Evolutionary conservation across 805 yeast genomes (phyloP).

Genomic region (Candida takata): DNA sequence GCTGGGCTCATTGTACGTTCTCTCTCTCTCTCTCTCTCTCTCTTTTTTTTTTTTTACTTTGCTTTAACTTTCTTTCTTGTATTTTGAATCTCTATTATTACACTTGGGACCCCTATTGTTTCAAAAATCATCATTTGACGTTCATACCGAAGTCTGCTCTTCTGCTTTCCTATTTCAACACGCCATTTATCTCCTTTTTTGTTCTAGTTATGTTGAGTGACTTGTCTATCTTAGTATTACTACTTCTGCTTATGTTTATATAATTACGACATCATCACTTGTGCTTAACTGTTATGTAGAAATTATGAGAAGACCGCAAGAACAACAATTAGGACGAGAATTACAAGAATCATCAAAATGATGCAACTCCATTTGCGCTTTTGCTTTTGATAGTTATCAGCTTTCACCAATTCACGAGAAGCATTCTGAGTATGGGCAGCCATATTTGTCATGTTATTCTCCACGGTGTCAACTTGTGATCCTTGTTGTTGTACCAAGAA

Average conservation of each 20-base stretch:
- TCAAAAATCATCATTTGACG: no score
- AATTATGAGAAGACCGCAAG: conserved; percentile 35
- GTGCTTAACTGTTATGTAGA: no score
- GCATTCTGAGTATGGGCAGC: conserved; percentile 65
- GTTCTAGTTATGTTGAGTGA: neutral
- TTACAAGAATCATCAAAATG: conserved; percentile 47
- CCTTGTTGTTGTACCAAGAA: conserved; percentile 80
- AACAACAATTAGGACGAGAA: conserved; percentile 52
- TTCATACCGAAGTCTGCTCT: no score
- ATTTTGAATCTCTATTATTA: no score
- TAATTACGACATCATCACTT: no score
- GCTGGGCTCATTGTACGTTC: no score
- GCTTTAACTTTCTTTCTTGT: no score
- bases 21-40: no score
- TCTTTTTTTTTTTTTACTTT: no score
- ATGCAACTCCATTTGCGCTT: conserved; percentile 72
- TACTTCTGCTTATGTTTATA: neutral
- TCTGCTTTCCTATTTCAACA: no score
- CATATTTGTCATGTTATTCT: conserved; percentile 63
- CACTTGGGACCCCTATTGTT: no score
- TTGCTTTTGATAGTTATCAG: conserved; percentile 65
- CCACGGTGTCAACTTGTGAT: conserved; percentile 74
- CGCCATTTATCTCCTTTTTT: neutral
- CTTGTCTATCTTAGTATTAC: neutral
- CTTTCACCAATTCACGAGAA: conserved; percentile 59